Base-by-base conservation (phyloP, 176 grass and related monocot species). In the Calamus simplicifolius region DNA sequence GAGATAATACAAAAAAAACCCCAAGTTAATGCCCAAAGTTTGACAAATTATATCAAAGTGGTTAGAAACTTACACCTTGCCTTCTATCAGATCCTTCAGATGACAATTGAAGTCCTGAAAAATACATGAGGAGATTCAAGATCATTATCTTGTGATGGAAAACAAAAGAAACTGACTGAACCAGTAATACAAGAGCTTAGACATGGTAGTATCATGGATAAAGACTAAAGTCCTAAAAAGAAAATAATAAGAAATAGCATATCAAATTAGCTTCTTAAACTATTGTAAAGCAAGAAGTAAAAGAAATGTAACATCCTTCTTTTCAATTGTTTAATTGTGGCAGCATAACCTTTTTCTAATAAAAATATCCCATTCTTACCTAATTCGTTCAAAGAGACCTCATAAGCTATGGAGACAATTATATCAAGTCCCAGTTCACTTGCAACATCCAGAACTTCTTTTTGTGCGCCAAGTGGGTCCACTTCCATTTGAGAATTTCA, bases 401-500 rank as follows among this genome's bases (percentile, higher is more conserved):
- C 92, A 73, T 85, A 80, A 66, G 84, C 84, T 55, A 90, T 69
- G 48, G 87, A 74, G 2, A 91, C 84, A 57, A 73, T 80, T 77
- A 91, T 77, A 56, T 77, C 55, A 28, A 97, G 49, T 68, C 81
- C 92, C 63, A 97, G 72, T 61, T 69, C 66, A 59, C 57, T 74
- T 59, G 84, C 81, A 62, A 90, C 43, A n/a, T 81, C 73, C 59
- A 91, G 56, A 50, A 85, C 73, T 85, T 75, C 84, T 63, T 90
- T 68, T 31, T 97, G 92, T 58, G 92, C 92, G 52, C 92, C 78
- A 65, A 77, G 62, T 67, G 92, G 77, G 78, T 97, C 92, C 76
- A 88, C 92, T 97, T 59, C 59, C 31, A 75, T 13, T 56, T 68
- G 27, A 68, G 6, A 19, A 19, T 56, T 56, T 67, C n/a, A 68